These are phyloP conservation scores for Sistotremastrum niveocremeum DNA, from an alignment of 768 basidiomycete genomes.

Conservation along the genomic window DNA sequence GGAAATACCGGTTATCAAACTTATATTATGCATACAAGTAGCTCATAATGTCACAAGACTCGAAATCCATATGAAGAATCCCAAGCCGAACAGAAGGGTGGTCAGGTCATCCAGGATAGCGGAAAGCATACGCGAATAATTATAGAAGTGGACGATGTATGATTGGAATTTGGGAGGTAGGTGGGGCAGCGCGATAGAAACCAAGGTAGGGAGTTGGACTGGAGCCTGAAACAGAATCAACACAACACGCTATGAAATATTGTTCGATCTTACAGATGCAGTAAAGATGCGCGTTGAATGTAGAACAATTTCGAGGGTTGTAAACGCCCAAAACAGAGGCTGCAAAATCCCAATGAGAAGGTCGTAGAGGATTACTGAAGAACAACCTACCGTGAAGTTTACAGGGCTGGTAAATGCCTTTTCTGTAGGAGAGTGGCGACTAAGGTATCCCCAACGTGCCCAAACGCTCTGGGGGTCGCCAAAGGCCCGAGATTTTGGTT, in stretches of 20 bases:
- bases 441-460: constrained; percentile 52
- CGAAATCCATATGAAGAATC: constrained; percentile 44
- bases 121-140: constrained; percentile 56
- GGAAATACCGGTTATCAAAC: too few species aligned
- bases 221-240: constrained; percentile 31
- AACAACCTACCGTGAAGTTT: constrained; percentile 37
- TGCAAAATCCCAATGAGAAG: constrained; percentile 14
- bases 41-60: constrained; percentile 7
- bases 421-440: constrained; percentile 20
- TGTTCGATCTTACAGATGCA: constrained; percentile 40
- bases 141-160: constrained; percentile 46
- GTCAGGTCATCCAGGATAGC: constrained; percentile 61
- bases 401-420: constrained; percentile 32
- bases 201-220: constrained; percentile 42
- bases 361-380: neutral
- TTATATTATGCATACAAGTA: constrained; percentile 4
- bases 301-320: constrained; percentile 53
- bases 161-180: constrained; percentile 53
- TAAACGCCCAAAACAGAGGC: constrained; percentile 79
- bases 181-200: constrained; percentile 47
- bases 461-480: constrained; percentile 26
- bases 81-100: constrained; percentile 56
- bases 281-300: constrained; percentile 63
- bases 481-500: constrained; percentile 33
- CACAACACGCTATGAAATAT: neutral